Evolutionary conservation across 2,329 filamentous ascomycete species (phyloP), one percentile per base, ranked within the genome.

Genomic region (Tolypocladium sp.): DNA sequence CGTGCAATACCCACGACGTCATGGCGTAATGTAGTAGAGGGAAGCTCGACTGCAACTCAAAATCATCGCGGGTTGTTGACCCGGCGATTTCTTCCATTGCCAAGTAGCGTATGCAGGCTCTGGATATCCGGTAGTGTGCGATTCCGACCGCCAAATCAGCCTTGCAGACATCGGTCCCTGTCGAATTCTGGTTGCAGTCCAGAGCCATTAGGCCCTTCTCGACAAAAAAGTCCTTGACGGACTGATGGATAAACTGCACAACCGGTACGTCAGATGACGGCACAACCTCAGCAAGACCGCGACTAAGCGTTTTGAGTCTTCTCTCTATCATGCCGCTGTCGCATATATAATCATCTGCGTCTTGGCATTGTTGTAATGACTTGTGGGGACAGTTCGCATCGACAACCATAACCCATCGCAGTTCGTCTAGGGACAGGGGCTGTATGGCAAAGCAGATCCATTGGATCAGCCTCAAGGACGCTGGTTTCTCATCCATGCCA

Each of bases 211-310:
- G 25, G 20, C 68, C 67, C 13, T 61, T 63, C 6, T 63, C 52
- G 30, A 69, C 8, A 41, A 73, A 70, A 57, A 69, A 73, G 51
- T 73, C 71, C 41, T 70, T 69, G 49, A 70, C 69, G 3, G 71
- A 67, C 56, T 73, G 68, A 37, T 74, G 71, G 41, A 73, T 73
- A 56, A 73, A 70, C 49, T 73, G 70, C 2, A 70, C 65, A 40
- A 65, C 42, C n/a, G 52, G n/a, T 2, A 12, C 4, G 2, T 41
- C 13, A 2, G 54, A 60, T 8, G 6, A 41, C 17, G n/a, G n/a
- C 17, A 41, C 38, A 20, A 64, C 30, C 42, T 72, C 69, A 13
- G 58, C 67, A 62, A 74, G 70, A 38, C 70, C 68, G 35, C 67
- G 60, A 40, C 69, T 70, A 7, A 72, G 65, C 0, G 57, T 58